Percentiles rank a stretch among this genome's conserved stretches.
These are phyloP conservation scores for Fusarium tricinctum DNA, from an alignment of 2,329 filamentous ascomycete species.

Conservation along the genomic window DNA sequence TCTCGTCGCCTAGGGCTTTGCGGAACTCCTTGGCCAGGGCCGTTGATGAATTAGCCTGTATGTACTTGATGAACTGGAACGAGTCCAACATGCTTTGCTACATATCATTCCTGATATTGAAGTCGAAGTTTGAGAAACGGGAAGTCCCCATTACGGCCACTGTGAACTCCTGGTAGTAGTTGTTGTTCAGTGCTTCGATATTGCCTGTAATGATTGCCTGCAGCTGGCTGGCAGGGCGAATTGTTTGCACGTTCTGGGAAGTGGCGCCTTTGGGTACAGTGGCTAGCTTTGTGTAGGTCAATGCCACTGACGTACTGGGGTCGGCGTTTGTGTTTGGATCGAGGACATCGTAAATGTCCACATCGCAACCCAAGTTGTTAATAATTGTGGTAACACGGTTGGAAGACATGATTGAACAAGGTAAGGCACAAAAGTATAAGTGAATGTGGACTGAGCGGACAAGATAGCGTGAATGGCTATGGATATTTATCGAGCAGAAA, in stretches of 20 bases:
- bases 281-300: not conserved
- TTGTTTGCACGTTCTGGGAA: not conserved
- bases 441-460: no score
- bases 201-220: slow-evolving; percentile 13
- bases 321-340: not conserved
- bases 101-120: not conserved
- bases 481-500: no score
- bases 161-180: slow-evolving; percentile 4
- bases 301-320: not conserved
- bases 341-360: slow-evolving; percentile 14
- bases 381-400: not conserved
- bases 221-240: not conserved
- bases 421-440: not conserved
- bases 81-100: slow-evolving; percentile 12
- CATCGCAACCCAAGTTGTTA: not conserved
- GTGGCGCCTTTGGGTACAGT: not conserved
- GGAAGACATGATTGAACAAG: not conserved
- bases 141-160: not conserved
- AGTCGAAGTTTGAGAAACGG: not conserved
- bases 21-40: not conserved
- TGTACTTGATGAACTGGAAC: slow-evolving; percentile 17
- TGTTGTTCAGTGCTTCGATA: not conserved
- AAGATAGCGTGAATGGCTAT: not conserved
- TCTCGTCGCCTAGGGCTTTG: not conserved
- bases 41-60: not conserved